These are phyloP conservation scores for Dysphania ambrosioides DNA, from an alignment of 148 eudicot genomes.

Conservation along the genomic window DNA sequence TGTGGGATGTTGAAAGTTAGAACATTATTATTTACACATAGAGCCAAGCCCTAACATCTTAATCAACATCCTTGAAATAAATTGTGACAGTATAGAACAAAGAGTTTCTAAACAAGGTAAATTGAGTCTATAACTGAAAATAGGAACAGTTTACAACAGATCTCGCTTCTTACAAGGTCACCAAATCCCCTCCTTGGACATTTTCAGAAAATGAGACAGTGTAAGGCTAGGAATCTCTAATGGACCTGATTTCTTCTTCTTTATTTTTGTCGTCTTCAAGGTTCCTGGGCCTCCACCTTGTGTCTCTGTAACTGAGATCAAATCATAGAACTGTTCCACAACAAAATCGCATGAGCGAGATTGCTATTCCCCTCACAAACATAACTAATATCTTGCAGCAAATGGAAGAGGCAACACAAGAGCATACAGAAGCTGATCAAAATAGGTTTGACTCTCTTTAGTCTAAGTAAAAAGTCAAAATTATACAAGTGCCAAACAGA, in stretches of 20 bases:
- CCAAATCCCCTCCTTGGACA: conserved; percentile 86
- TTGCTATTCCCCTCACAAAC: not conserved
- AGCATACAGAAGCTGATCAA: too few species aligned
- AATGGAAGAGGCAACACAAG: not conserved
- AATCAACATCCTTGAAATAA: not conserved
- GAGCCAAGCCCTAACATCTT: not conserved
- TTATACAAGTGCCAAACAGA: too few species aligned
- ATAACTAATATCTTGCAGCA: not conserved
- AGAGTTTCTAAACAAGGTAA: not conserved
- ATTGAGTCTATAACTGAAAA: not conserved
- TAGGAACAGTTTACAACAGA: conserved; percentile 7
- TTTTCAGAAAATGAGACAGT: conserved; percentile 65
- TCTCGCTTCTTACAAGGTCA: conserved; percentile 21
- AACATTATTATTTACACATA: not conserved
- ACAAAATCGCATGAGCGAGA: not conserved
- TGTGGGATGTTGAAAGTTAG: not conserved
- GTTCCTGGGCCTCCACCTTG: conserved; percentile 36
- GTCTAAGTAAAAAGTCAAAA: too few species aligned
- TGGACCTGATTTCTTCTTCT: conserved; percentile 52
- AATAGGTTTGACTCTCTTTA: too few species aligned
- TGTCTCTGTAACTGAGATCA: conserved; percentile 54
- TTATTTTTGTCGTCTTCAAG: conserved; percentile 63
- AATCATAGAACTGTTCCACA: conserved; percentile 66
- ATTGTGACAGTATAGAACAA: not conserved
- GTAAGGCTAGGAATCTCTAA: conserved; percentile 60